Evolutionary conservation across 441 rosid genomes (phyloP).

Genomic region (Codiaeum variegatum): DNA sequence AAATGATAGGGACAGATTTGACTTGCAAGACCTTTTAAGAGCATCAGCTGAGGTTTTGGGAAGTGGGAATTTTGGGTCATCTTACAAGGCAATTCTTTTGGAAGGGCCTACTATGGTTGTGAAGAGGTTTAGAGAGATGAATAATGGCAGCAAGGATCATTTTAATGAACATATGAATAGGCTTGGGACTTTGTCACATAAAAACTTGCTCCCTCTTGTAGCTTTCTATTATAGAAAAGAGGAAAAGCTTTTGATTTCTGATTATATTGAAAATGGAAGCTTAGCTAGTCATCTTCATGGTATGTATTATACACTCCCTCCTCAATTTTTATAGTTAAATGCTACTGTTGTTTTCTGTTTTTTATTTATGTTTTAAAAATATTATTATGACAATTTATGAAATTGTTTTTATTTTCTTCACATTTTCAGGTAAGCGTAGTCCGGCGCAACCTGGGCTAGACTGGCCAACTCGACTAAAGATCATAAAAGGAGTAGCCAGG

Average conservation of each 20-base stretch:
- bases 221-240: constrained; percentile 71
- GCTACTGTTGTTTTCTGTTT: too few species aligned
- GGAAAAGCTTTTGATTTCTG: constrained; percentile 75
- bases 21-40: constrained; percentile 65
- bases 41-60: constrained; percentile 82
- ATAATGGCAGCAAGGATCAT: constrained; percentile 46
- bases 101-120: constrained; percentile 61
- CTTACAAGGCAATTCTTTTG: constrained; percentile 61
- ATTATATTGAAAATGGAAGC: constrained; percentile 62
- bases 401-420: too few species aligned
- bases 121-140: constrained; percentile 75
- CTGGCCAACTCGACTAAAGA: constrained; percentile 72
- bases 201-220: constrained; percentile 62
- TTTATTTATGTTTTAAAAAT: too few species aligned
- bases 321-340: too few species aligned
- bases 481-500: constrained; percentile 70
- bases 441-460: constrained; percentile 46
- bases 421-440: constrained; percentile 40
- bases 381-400: too few species aligned
- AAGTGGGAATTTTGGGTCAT: constrained; percentile 65
- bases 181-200: constrained; percentile 63
- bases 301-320: constrained; percentile 21
- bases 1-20: constrained; percentile 52
- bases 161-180: constrained; percentile 65
- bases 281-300: constrained; percentile 81